Percentiles rank a stretch among this genome's conserved stretches.
These are phyloP conservation scores for Jaltomata sinuosa DNA, from an alignment of 257 asterid species.

Conservation along the genomic window DNA sequence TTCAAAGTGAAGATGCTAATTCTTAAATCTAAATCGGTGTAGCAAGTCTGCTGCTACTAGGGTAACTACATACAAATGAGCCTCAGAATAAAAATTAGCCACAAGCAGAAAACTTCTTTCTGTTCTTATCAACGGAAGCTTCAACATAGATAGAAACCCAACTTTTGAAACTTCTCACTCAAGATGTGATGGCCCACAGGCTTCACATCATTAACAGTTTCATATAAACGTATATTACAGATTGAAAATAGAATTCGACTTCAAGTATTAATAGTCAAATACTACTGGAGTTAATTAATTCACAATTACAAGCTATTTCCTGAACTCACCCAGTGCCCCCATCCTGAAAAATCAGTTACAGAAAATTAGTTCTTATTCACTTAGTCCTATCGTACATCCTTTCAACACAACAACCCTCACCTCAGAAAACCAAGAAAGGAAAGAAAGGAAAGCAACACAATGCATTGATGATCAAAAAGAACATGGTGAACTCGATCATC, in stretches of 20 bases:
- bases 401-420: not conserved
- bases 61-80: not conserved
- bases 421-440: not conserved
- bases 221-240: not conserved
- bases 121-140: not conserved
- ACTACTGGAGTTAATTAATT: not conserved
- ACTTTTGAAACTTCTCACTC: not conserved
- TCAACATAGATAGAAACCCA: not conserved
- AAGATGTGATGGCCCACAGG: not conserved
- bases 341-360: not conserved
- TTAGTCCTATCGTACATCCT: not conserved
- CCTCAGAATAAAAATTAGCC: not conserved
- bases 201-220: not conserved
- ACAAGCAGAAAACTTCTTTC: not conserved
- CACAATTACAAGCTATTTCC: not conserved
- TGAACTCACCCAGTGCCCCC: not conserved
- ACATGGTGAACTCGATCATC: not conserved
- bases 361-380: not conserved
- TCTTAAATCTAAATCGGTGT: not conserved
- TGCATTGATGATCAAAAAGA: not conserved
- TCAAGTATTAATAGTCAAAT: not conserved
- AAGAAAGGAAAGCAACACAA: not conserved
- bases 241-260: not conserved
- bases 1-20: not conserved
- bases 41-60: not conserved